A percentile compares a stretch with the other conserved stretches of the same genome.
Evolutionary conservation across 768 basidiomycete genomes (phyloP).

Genomic region (Mycena floridula): DNA sequence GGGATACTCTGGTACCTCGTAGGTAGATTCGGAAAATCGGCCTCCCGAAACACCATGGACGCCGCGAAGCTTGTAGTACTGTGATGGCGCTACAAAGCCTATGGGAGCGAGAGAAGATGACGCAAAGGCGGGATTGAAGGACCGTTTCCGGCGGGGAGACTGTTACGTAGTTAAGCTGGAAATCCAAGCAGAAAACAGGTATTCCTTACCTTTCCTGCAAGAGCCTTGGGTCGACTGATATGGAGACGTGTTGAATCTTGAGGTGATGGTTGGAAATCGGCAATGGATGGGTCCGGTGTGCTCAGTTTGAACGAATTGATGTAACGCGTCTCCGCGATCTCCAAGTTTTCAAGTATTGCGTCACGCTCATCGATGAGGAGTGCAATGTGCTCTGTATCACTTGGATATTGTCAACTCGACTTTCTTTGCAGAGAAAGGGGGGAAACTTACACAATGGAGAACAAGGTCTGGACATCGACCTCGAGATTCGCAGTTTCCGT

Average conservation of each 20-base stretch:
- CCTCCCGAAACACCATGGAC: constrained; percentile 58
- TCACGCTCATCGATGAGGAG: constrained; percentile 71
- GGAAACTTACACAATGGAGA: constrained; percentile 57
- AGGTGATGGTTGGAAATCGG: constrained; percentile 44
- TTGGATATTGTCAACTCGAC: constrained; percentile 17
- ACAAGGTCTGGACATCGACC: constrained; percentile 66
- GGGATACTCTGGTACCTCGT: constrained; percentile 39
- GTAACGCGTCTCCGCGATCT: constrained; percentile 75
- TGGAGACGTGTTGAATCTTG: constrained; percentile 42
- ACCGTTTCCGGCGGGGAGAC: constrained; percentile 37
- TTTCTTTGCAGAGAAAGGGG: background rate
- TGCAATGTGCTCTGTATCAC: constrained; percentile 65
- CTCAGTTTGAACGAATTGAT: constrained; percentile 69
- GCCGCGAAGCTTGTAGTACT: constrained; percentile 69
- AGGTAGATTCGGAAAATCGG: constrained; percentile 40
- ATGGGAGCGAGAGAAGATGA: constrained; percentile 69
- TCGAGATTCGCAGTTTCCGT: constrained; percentile 42
- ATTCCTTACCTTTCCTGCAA: too few relatives aligned
- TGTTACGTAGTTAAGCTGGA: constrained; percentile 9
- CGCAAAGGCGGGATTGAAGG: constrained; percentile 57
- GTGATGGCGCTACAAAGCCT: constrained; percentile 73
- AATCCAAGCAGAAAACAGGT: too few relatives aligned
- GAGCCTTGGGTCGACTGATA: constrained; percentile 65
- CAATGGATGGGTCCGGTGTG: constrained; percentile 67
- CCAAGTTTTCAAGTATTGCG: constrained; percentile 70